Conservation (phyloP, 2,329 filamentous ascomycete genomes). For the Cercospora citrullina region DNA sequence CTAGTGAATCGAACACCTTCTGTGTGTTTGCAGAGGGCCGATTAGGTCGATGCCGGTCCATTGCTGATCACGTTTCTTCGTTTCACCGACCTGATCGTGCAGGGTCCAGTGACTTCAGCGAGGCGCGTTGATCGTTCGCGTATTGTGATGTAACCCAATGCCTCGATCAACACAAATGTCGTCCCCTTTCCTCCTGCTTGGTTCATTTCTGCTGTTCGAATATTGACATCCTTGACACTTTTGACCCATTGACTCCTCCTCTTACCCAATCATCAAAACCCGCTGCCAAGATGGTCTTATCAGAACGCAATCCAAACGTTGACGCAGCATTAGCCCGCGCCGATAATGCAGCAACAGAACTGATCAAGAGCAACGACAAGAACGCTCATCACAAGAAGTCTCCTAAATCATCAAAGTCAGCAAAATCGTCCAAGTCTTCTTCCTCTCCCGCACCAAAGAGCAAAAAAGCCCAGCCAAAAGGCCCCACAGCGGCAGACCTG, state of each 20-base stretch:
- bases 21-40: not conserved
- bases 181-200: not conserved
- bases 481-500: conserved; percentile 33
- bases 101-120: not conserved
- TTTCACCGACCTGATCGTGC: not conserved
- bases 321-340: not conserved
- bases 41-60: not conserved
- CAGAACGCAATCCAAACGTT: not conserved
- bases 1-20: not conserved
- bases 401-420: not conserved
- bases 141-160: not conserved
- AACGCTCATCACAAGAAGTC: not conserved
- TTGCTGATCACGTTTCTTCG: conserved; percentile 5
- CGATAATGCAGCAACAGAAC: not conserved
- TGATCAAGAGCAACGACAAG: not conserved
- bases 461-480: not conserved
- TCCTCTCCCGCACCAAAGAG: not conserved
- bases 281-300: not conserved
- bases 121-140: not conserved
- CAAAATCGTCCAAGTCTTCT: not conserved
- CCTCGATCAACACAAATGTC: not conserved
- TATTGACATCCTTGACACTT: not conserved
- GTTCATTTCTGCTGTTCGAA: not conserved
- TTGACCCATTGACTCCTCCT: not conserved
- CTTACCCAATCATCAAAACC: not conserved